Evolutionary conservation across 2,329 filamentous ascomycete genomes (phyloP).

Genomic region (Aspergillus brunneoviolaceus): DNA sequence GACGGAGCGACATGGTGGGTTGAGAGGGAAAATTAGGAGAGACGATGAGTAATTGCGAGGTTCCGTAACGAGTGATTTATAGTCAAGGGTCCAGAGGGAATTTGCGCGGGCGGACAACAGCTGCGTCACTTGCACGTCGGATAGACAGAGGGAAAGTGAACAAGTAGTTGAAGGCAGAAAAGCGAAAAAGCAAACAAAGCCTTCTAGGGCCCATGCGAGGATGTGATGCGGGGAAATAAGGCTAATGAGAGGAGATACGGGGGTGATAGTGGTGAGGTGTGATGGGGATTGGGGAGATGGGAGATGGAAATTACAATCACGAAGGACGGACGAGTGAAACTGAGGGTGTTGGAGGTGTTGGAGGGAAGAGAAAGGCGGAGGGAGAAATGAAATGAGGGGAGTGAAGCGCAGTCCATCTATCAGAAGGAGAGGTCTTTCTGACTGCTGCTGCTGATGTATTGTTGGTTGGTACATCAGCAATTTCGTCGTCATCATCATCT

Average conservation of each 20-base stretch:
- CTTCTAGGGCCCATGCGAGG: background rate
- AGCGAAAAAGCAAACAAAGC: slow-evolving; percentile 12
- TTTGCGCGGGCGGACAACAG: background rate
- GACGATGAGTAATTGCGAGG: background rate
- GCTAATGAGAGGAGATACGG: background rate
- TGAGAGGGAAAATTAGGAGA: background rate
- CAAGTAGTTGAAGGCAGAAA: background rate
- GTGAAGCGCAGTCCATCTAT: slow-evolving; percentile 12
- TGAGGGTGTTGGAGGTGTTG: background rate
- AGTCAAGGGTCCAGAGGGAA: background rate
- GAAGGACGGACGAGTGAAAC: slow-evolving; percentile 5
- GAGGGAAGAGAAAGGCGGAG: background rate
- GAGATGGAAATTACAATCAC: slow-evolving; percentile 5
- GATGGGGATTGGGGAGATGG: slow-evolving; percentile 1
- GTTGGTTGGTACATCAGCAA: background rate
- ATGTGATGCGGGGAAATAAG: background rate
- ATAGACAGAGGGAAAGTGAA: background rate
- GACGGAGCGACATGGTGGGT: slow-evolving; percentile 37
- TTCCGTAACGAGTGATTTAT: background rate
- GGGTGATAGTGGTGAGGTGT: background rate
- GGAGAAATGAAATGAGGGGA: slow-evolving; percentile 4
- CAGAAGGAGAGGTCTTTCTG: background rate
- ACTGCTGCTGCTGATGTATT: background rate
- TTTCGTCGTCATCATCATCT: background rate
- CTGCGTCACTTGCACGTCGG: background rate